A percentile compares a stretch with the other conserved stretches of the same genome.
Evolutionary conservation across 306 rosid species (phyloP).

Genomic region (Begonia masoniana): DNA sequence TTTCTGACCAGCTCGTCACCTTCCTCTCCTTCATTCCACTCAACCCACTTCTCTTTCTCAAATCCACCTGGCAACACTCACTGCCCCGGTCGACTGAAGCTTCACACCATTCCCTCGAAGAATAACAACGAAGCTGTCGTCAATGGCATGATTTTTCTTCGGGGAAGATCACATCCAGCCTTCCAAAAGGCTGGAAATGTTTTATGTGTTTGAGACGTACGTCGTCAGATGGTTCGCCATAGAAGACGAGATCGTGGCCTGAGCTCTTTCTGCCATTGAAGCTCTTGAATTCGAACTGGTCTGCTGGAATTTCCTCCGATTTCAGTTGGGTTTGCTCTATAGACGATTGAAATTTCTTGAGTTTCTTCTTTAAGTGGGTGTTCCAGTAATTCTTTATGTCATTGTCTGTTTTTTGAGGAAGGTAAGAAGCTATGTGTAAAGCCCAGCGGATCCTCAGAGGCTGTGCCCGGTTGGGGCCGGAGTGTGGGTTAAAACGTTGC

Average conservation of each 20-base stretch:
- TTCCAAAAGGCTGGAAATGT: slow-evolving; percentile 87
- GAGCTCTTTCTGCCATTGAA: slow-evolving; percentile 22
- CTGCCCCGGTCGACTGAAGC: no score
- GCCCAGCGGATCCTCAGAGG: no score
- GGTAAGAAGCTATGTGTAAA: no score
- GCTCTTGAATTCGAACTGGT: slow-evolving; percentile 22
- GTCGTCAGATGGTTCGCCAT: slow-evolving; percentile 13
- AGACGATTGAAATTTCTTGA: slow-evolving; percentile 59
- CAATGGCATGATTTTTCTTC: slow-evolving; percentile 10
- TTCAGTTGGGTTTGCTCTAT: slow-evolving; percentile 15
- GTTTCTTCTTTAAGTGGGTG: slow-evolving; percentile 97
- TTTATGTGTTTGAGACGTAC: slow-evolving; percentile 91
- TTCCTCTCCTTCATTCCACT: no score
- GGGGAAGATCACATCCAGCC: slow-evolving; percentile 97
- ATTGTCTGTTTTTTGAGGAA: no score
- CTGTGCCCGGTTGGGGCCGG: no score
- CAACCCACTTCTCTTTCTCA: no score
- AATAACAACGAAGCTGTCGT: slow-evolving; percentile 12
- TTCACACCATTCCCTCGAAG: no score
- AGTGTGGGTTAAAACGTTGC: no score
- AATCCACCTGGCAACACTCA: no score
- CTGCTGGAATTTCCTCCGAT: slow-evolving; percentile 5
- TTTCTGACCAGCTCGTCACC: no score
- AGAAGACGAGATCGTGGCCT: background rate
- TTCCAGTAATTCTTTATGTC: no score